Evolutionary conservation across 805 yeast genomes (phyloP).

Genomic region (Nakazawaea sp.): DNA sequence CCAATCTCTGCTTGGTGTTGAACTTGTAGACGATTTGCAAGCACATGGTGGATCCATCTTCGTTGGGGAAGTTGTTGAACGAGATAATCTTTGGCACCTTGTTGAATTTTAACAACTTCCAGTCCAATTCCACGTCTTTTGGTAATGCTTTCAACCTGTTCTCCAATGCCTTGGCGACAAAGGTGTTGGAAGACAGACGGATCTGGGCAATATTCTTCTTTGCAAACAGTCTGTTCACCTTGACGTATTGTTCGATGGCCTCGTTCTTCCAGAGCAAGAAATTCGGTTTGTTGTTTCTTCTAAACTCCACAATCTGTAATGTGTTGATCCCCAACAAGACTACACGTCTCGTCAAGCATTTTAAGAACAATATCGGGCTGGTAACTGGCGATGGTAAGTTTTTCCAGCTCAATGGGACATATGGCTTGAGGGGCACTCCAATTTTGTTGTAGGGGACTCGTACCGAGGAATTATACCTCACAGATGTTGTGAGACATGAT

Average conservation of each 20-base stretch:
- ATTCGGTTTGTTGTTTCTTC: slow-evolving; percentile 47
- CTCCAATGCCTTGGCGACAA: slow-evolving; percentile 54
- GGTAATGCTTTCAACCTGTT: slow-evolving; percentile 53
- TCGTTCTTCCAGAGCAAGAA: slow-evolving; percentile 78
- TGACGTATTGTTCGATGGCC: slow-evolving; percentile 71
- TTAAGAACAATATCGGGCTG: slow-evolving; percentile 34
- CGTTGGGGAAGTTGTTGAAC: slow-evolving; percentile 47
- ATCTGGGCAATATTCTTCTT: slow-evolving; percentile 40
- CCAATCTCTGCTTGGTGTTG: slow-evolving; percentile 54
- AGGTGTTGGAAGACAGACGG: slow-evolving; percentile 42
- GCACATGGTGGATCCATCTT: slow-evolving; percentile 28
- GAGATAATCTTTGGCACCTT: slow-evolving; percentile 66
- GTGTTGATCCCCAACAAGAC: slow-evolving; percentile 67
- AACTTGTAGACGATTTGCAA: slow-evolving; percentile 55
- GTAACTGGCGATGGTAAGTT: slow-evolving; percentile 35
- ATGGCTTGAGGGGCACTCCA: slow-evolving; percentile 31
- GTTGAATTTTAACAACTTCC: slow-evolving; percentile 73
- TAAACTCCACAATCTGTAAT: slow-evolving; percentile 39
- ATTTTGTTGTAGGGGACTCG: slow-evolving; percentile 24
- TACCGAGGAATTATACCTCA: too few relatives aligned
- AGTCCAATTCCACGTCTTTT: slow-evolving; percentile 47
- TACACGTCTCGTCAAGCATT: slow-evolving; percentile 51
- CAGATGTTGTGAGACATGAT: too few relatives aligned
- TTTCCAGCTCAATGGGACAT: slow-evolving; percentile 43
- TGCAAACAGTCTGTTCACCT: slow-evolving; percentile 80